Conservation (phyloP, 2,329 filamentous ascomycete genomes). For the Fusarium hainanense region DNA sequence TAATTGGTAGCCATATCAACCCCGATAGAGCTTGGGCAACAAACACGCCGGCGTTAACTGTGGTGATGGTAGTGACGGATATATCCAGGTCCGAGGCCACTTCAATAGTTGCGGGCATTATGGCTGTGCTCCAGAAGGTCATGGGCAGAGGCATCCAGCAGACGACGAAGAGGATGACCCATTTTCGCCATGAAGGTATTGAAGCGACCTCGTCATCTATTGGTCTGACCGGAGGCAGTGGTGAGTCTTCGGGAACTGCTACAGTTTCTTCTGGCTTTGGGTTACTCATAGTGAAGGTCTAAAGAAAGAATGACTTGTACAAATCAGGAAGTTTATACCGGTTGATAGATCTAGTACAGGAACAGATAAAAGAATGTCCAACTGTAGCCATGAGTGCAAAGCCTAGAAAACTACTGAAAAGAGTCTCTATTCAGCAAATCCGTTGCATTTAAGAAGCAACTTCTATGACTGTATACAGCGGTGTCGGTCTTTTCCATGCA, state of each 20-base stretch:
- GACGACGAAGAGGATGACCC: slow-evolving; percentile 45
- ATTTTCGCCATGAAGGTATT: slow-evolving; percentile 42
- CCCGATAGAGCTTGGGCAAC: slow-evolving; percentile 41
- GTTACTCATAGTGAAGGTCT: slow-evolving; percentile 15
- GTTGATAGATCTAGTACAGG: background rate
- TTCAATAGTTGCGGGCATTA: slow-evolving; percentile 42
- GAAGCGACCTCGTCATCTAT: slow-evolving; percentile 40
- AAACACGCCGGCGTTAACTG: slow-evolving; percentile 42
- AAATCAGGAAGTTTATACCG: background rate
- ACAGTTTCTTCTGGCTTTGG: slow-evolving; percentile 11
- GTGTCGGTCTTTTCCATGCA: slow-evolving; percentile 19
- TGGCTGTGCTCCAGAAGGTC: slow-evolving; percentile 46
- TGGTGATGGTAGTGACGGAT: slow-evolving; percentile 30
- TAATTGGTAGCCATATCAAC: slow-evolving; percentile 42
- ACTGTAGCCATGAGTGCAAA: too few species aligned
- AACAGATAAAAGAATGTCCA: background rate
- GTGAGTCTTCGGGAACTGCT: slow-evolving; percentile 1
- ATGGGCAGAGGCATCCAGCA: slow-evolving; percentile 47
- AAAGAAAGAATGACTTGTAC: background rate
- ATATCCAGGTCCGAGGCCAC: slow-evolving; percentile 31
- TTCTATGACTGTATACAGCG: slow-evolving; percentile 12
- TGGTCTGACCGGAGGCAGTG: background rate
- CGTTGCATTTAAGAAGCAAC: background rate
- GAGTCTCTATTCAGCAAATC: background rate
- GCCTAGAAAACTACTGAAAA: background rate